phyloP scores from a whole-genome alignment of 2,329 filamentous ascomycete genomes.

The Colletotrichum plurivorum region DNA sequence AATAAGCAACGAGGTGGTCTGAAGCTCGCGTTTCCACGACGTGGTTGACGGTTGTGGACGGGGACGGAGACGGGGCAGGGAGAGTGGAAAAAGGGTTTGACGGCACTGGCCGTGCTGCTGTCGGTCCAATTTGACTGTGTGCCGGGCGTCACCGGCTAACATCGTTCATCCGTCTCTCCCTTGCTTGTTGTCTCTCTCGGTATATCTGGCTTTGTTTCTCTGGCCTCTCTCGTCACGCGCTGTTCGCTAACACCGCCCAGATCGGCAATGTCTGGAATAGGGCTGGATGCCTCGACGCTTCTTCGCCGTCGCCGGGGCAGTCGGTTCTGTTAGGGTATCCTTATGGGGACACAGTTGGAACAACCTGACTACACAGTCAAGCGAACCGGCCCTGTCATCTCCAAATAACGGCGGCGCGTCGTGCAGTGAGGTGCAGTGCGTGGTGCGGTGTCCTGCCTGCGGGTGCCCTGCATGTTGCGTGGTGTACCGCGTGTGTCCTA shows the following conservation, averaged over 20 bases:
- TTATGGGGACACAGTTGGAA: slow-evolving; percentile 16
- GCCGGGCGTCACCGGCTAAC: slow-evolving; percentile 31
- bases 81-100: slow-evolving; percentile 27
- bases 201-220: slow-evolving; percentile 16
- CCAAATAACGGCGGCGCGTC: slow-evolving; percentile 2
- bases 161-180: slow-evolving; percentile 27
- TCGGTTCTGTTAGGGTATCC: slow-evolving; percentile 17
- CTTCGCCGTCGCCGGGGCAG: slow-evolving; percentile 3
- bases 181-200: slow-evolving; percentile 35
- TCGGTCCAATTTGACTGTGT: slow-evolving; percentile 35
- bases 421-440: slow-evolving; percentile 8
- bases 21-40: slow-evolving; percentile 39
- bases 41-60: slow-evolving; percentile 30
- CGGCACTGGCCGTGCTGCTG: slow-evolving; percentile 29
- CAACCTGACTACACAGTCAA: slow-evolving; percentile 18
- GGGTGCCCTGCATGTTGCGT: background rate
- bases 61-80: slow-evolving; percentile 14
- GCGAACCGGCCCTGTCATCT: slow-evolving; percentile 6
- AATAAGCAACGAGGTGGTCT: slow-evolving; percentile 40
- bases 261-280: slow-evolving; percentile 18
- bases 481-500: too few relatives aligned
- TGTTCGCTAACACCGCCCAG: slow-evolving; percentile 4
- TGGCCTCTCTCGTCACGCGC: background rate
- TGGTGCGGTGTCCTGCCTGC: background rate
- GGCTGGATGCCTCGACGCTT: slow-evolving; percentile 3